Evolutionary conservation across 2,329 filamentous ascomycete species (phyloP).

Genomic region (Fusarium euwallaceae): DNA sequence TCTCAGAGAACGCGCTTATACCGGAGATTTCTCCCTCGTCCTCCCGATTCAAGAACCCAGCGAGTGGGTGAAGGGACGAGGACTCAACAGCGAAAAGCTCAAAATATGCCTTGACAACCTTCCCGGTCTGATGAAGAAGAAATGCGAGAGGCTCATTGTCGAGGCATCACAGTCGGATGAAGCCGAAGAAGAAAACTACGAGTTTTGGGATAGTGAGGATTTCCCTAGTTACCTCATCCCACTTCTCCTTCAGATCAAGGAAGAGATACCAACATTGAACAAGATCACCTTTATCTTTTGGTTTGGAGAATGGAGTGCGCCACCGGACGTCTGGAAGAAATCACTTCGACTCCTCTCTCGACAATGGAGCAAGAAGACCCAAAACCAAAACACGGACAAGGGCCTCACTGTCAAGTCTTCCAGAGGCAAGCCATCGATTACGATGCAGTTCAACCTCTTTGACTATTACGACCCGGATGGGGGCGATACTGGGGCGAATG

Average conservation of each 20-base stretch:
- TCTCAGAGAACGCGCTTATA: not conserved
- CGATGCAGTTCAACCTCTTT: conserved; percentile 17
- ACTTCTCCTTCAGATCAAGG: not conserved
- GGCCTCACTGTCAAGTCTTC: not conserved
- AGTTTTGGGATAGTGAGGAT: not conserved
- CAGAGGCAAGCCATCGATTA: not conserved
- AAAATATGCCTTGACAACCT: not conserved
- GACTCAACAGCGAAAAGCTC: not conserved
- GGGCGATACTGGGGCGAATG: not conserved
- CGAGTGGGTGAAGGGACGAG: not conserved
- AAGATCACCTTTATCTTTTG: conserved; percentile 1
- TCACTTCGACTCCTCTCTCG: not conserved
- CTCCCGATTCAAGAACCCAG: not conserved
- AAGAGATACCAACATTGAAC: not conserved
- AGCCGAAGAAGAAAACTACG: not conserved
- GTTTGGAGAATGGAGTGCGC: not conserved
- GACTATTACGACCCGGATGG: conserved; percentile 2
- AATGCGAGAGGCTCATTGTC: not conserved
- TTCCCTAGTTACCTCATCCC: not conserved
- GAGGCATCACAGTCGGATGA: not conserved
- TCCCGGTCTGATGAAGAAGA: not conserved
- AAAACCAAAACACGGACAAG: not conserved
- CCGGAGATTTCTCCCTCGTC: not conserved
- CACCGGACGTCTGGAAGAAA: not conserved
- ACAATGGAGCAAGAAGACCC: not conserved